Conservation (phyloP, 1,284 basidiomycete species). For the Coniophora puteana region DNA sequence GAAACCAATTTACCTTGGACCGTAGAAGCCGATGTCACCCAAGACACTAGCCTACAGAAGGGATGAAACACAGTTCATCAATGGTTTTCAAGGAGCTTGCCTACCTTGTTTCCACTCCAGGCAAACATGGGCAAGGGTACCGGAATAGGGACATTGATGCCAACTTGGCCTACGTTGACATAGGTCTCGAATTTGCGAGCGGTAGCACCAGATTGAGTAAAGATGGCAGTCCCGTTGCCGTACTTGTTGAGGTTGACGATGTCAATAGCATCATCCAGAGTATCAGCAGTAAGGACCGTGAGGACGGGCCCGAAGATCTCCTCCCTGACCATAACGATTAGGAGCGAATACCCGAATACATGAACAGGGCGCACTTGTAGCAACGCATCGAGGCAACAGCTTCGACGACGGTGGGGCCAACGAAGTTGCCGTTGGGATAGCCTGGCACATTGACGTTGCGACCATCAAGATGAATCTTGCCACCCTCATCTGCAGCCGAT, state of each 20-base stretch:
- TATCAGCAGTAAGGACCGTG: conserved; percentile 76
- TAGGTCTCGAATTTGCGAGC: conserved; percentile 90
- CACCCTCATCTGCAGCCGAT: conserved; percentile 84
- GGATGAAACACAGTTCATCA: not conserved
- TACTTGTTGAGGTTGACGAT: conserved; percentile 89
- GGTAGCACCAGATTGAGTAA: conserved; percentile 95
- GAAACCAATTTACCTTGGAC: conserved; percentile 54
- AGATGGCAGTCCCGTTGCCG: conserved; percentile 95
- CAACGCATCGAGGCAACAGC: conserved; percentile 81
- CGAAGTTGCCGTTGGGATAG: conserved; percentile 92
- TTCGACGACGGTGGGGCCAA: conserved; percentile 91
- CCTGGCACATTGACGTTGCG: conserved; percentile 64
- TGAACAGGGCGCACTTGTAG: conserved; percentile 63
- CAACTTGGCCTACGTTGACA: conserved; percentile 86
- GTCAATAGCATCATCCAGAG: conserved; percentile 87
- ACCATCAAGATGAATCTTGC: conserved; percentile 87
- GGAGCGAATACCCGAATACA: conserved; percentile 1
- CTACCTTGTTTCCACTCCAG: conserved; percentile 87
- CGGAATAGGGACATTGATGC: conserved; percentile 92
- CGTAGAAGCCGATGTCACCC: conserved; percentile 90
- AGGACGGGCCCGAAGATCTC: conserved; percentile 97
- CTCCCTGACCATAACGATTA: conserved; percentile 47
- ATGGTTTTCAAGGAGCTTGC: conserved; percentile 17
- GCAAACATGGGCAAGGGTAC: conserved; percentile 91
- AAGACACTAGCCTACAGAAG: conserved; percentile 78